phyloP scores from a whole-genome alignment of 495 filamentous ascomycete genomes.

The Schizothecium vesticola region DNA sequence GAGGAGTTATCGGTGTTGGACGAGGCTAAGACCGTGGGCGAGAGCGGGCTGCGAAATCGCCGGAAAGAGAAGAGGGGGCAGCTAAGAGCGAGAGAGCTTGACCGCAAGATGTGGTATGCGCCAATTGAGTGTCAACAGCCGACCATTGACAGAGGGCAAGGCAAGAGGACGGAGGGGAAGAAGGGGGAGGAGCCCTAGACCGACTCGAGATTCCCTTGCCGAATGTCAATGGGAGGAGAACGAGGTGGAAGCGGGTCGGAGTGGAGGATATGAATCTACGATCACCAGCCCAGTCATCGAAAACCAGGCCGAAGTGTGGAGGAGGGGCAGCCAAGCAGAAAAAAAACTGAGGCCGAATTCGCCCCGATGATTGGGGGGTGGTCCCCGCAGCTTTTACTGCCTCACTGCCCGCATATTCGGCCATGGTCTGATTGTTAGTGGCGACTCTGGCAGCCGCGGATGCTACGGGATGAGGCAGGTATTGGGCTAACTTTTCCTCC shows the following conservation, averaged over 20 bases:
- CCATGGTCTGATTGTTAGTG: constrained; percentile 5
- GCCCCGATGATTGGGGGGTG: constrained; percentile 17
- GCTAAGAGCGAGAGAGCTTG: not conserved
- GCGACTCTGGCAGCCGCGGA: not conserved
- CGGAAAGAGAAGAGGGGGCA: constrained; percentile 3
- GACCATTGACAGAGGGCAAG: constrained; percentile 24
- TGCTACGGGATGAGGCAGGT: not conserved
- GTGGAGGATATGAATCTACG: constrained; percentile 14
- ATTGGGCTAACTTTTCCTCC: not conserved
- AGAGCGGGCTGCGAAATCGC: not conserved
- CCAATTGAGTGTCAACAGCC: constrained; percentile 19
- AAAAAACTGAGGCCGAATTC: constrained; percentile 36
- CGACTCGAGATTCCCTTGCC: constrained; percentile 17
- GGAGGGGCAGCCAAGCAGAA: constrained; percentile 23
- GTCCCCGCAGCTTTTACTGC: not conserved
- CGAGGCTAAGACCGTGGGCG: not conserved
- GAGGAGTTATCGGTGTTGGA: not conserved
- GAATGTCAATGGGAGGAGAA: constrained; percentile 19
- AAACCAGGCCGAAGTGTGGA: constrained; percentile 18
- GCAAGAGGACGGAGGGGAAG: constrained; percentile 5
- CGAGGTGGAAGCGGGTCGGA: constrained; percentile 16
- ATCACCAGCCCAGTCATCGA: constrained; percentile 13
- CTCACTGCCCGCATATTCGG: not conserved
- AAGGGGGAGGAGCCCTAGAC: constrained; percentile 18
- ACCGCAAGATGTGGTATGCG: constrained; percentile 12